Percentiles rank a stretch among this genome's conserved stretches.
phyloP scores from a whole-genome alignment of 192 early-diverging fungal genomes.

The Coemansia asiatica region DNA sequence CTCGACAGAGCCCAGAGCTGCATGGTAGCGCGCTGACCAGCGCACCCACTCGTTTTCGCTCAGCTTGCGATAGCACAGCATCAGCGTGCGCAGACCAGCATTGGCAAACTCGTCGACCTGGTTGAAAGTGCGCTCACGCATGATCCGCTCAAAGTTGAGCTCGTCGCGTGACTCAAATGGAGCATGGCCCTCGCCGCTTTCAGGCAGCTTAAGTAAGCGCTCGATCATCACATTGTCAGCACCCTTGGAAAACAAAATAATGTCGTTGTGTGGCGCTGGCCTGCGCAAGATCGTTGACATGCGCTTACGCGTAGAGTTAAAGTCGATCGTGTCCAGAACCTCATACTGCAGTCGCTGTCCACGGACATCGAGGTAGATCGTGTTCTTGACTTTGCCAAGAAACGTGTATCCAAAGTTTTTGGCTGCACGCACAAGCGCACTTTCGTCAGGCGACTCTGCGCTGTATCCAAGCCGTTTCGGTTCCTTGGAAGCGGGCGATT shows the following conservation, averaged over 20 bases:
- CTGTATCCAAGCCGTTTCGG: slow-evolving; percentile 38
- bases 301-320: slow-evolving; percentile 93
- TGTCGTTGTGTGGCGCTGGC: slow-evolving; percentile 72
- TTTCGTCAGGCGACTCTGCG: slow-evolving; percentile 79
- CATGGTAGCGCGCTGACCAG: slow-evolving; percentile 75
- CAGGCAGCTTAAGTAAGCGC: slow-evolving; percentile 49
- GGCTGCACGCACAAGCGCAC: slow-evolving; percentile 77
- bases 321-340: slow-evolving; percentile 86
- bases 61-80: slow-evolving; percentile 76
- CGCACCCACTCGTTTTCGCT: slow-evolving; percentile 68
- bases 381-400: slow-evolving; percentile 58
- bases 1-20: slow-evolving; percentile 68
- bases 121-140: slow-evolving; percentile 60
- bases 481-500: slow-evolving; percentile 13
- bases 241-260: slow-evolving; percentile 89
- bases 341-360: slow-evolving; percentile 70
- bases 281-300: slow-evolving; percentile 86
- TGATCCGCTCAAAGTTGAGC: slow-evolving; percentile 48
- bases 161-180: slow-evolving; percentile 41
- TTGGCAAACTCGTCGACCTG: slow-evolving; percentile 79
- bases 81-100: slow-evolving; percentile 87
- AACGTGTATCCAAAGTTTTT: slow-evolving; percentile 78
- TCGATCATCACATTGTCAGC: slow-evolving; percentile 96
- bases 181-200: slow-evolving; percentile 3
- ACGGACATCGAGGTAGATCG: slow-evolving; percentile 67